Evolutionary conservation across 106 monocot species (phyloP).

Genomic region (Chionographis japonica): DNA sequence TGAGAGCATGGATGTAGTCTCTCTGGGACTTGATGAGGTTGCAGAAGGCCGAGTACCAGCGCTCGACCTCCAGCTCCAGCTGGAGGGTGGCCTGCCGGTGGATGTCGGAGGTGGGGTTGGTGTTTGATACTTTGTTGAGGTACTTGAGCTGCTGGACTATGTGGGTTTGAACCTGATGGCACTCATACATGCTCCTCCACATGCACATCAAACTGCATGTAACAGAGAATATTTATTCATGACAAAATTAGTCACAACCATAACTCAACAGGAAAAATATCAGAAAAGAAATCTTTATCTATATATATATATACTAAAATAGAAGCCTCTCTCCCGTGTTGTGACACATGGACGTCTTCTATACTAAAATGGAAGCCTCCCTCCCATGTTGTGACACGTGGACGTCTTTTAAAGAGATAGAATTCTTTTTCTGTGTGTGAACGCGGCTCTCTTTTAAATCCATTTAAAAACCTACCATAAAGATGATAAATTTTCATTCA

Average conservation of each 20-base stretch:
- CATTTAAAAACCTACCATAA: too few relatives aligned
- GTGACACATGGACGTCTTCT: too few relatives aligned
- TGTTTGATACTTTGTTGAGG: conserved; percentile 32
- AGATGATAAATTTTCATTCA: too few relatives aligned
- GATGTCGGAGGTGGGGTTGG: conserved; percentile 53
- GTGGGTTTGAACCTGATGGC: conserved; percentile 95
- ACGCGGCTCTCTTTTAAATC: too few relatives aligned
- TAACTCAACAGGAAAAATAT: neutral
- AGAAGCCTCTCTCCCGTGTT: too few relatives aligned
- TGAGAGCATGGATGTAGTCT: conserved; percentile 75
- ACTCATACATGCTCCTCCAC: conserved; percentile 99
- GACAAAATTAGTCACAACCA: too few relatives aligned
- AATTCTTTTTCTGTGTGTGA: too few relatives aligned
- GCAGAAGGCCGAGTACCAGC: conserved; percentile 81
- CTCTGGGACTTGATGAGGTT: conserved; percentile 68
- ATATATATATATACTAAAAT: too few relatives aligned
- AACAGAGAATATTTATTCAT: neutral
- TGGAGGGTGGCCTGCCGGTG: conserved; percentile 74
- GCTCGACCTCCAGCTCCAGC: conserved; percentile 73
- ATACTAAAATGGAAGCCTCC: too few relatives aligned
- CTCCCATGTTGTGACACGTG: too few relatives aligned
- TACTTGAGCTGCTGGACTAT: conserved; percentile 83
- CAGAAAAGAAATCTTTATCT: conserved; percentile 11
- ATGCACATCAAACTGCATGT: conserved; percentile 57
- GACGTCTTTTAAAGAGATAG: too few relatives aligned